These are phyloP conservation scores for Periconia digitata DNA, from an alignment of 2,329 filamentous ascomycete genomes.

Conservation along the genomic window DNA sequence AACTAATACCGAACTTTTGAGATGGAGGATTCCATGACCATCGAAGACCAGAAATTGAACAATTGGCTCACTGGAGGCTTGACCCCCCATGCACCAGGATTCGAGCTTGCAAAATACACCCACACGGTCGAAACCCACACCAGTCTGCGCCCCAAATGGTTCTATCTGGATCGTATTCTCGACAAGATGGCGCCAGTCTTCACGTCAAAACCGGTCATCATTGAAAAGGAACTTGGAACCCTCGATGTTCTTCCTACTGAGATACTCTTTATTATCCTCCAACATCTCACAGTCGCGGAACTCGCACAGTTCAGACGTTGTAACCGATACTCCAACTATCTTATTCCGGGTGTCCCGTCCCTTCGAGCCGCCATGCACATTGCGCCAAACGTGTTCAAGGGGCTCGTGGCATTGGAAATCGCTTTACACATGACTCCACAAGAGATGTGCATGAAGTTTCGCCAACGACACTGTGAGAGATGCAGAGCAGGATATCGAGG, in stretches of 20 bases:
- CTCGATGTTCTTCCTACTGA: constrained; percentile 9
- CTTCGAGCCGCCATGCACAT: constrained; percentile 9
- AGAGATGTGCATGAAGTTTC: constrained; percentile 9
- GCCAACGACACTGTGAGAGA: constrained; percentile 10
- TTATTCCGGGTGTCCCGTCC: constrained; percentile 7
- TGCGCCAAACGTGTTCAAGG: constrained; percentile 11
- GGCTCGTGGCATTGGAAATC: constrained; percentile 10
- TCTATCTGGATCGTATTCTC: constrained; percentile 13
- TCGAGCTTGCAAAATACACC: too few relatives aligned
- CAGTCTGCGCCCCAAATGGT: constrained; percentile 4
- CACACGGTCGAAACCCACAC: constrained; percentile 10
- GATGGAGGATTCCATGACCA: too few relatives aligned
- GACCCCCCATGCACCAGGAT: too few relatives aligned
- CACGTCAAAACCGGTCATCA: constrained; percentile 4
- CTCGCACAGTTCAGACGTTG: constrained; percentile 12
- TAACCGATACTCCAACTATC: constrained; percentile 11
- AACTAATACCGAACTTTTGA: too few relatives aligned
- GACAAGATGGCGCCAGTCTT: constrained; percentile 10
- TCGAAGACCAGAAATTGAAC: too few relatives aligned
- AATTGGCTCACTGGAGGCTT: too few relatives aligned
- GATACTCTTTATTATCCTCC: constrained; percentile 8
- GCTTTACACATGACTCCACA: constrained; percentile 9
- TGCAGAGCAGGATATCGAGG: too few relatives aligned
- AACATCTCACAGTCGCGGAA: constrained; percentile 10
- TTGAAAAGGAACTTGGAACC: constrained; percentile 6